A percentile compares a stretch with the other conserved stretches of the same genome.
Conservation (phyloP, 106 monocot genomes). For the Apostasia shenzhenica region DNA sequence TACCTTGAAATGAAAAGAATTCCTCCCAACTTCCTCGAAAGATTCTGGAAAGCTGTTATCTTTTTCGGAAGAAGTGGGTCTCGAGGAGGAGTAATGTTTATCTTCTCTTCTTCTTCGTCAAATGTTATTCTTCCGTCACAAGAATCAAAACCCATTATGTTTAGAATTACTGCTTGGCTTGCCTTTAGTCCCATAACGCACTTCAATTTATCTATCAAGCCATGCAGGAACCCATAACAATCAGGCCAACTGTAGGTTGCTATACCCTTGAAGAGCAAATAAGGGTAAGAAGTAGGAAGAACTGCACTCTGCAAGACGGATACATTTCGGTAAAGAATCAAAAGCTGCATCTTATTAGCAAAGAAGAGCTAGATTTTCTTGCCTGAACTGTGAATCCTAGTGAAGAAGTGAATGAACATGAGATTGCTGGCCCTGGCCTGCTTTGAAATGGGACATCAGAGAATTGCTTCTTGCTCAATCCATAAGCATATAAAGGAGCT, state of each 20-base stretch:
- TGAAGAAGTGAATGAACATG: constrained; percentile 36
- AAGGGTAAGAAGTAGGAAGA: constrained; percentile 29
- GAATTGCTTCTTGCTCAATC: constrained; percentile 21
- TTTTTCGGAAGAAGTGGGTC: constrained; percentile 36
- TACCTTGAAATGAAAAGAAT: constrained; percentile 36
- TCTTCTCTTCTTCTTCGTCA: constrained; percentile 18
- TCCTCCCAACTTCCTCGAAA: constrained; percentile 32
- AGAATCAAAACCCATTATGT: constrained; percentile 28
- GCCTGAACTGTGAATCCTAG: constrained; percentile 38
- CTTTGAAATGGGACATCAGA: constrained; percentile 15
- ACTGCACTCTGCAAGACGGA: constrained; percentile 23
- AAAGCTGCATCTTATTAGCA: too few relatives aligned
- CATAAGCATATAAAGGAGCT: constrained; percentile 29
- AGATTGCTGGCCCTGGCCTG: constrained; percentile 31
- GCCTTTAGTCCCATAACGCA: constrained; percentile 15
- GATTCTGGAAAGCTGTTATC: constrained; percentile 23
- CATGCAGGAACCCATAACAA: constrained; percentile 29
- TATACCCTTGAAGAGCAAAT: constrained; percentile 36
- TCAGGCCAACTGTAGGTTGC: constrained; percentile 27
- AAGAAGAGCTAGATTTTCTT: background rate
- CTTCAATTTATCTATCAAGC: constrained; percentile 29
- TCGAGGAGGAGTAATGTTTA: constrained; percentile 14
- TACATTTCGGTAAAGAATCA: too few relatives aligned
- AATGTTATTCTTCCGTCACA: constrained; percentile 24
- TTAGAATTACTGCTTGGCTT: constrained; percentile 21